Conservation (phyloP, 2,329 filamentous ascomycete species). For the Trichoderma sp. region DNA sequence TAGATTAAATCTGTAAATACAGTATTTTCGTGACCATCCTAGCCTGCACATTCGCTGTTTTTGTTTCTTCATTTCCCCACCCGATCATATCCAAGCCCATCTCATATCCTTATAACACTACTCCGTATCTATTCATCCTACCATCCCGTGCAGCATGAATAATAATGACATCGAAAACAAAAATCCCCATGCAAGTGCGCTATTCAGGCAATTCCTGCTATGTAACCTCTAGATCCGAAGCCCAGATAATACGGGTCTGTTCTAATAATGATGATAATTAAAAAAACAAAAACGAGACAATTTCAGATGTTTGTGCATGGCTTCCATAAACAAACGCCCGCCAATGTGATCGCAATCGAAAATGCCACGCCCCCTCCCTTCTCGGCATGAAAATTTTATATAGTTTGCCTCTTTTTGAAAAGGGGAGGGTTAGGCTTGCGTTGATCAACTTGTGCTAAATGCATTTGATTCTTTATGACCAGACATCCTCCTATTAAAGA, state of each 20-base stretch:
- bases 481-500: constrained; percentile 65
- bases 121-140: neutral
- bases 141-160: neutral
- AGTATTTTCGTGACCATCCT: neutral
- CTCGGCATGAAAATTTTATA: neutral
- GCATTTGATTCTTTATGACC: constrained; percentile 53
- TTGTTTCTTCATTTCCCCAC: neutral
- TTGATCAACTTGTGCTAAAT: neutral
- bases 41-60: constrained; percentile 2
- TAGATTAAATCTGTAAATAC: neutral
- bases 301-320: constrained; percentile 12
- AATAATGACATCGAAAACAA: constrained; percentile 5
- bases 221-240: constrained; percentile 14
- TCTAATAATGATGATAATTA: constrained; percentile 6
- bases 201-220: neutral
- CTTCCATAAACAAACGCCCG: constrained; percentile 18
- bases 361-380: neutral
- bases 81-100: constrained; percentile 17
- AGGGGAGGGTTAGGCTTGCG: no score
- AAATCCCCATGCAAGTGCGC: neutral
- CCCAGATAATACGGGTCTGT: constrained; percentile 10
- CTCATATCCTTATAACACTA: neutral
- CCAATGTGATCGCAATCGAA: constrained; percentile 19
- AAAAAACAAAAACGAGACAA: neutral
- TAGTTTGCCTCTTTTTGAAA: neutral